Conservation (phyloP, 495 filamentous ascomycete species). For the Aspergillus avenaceus region DNA sequence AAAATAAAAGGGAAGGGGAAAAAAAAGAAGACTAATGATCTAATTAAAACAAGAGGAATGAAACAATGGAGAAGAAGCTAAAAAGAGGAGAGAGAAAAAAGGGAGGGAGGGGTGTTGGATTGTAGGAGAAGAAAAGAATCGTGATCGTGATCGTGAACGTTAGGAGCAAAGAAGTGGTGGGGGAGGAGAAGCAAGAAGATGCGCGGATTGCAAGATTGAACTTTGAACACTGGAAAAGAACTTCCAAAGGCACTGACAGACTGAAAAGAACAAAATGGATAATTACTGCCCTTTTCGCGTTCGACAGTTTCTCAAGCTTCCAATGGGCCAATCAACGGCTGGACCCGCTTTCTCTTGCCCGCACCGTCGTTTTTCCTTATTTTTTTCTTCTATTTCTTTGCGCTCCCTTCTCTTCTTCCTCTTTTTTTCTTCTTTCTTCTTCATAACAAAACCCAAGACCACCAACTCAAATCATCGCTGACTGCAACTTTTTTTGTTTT, state of each 20-base stretch:
- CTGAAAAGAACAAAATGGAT: neutral
- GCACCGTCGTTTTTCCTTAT: constrained; percentile 35
- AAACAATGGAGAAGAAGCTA: constrained; percentile 12
- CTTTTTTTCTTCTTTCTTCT: constrained; percentile 36
- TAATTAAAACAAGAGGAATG: constrained; percentile 8
- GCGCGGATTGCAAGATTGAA: constrained; percentile 3
- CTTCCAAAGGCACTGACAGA: neutral
- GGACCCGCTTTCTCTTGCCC: constrained; percentile 18
- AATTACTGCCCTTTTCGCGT: constrained; percentile 3
- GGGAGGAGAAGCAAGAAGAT: constrained; percentile 1
- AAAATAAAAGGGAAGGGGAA: neutral
- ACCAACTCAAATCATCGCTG: constrained; percentile 93
- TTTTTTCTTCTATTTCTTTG: constrained; percentile 10
- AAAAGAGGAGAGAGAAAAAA: constrained; percentile 9
- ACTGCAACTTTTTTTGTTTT: constrained; percentile 45
- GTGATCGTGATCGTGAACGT: constrained; percentile 24
- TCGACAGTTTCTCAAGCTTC: constrained; percentile 17
- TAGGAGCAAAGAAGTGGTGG: constrained; percentile 5
- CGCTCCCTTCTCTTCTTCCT: constrained; percentile 18
- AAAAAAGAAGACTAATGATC: neutral
- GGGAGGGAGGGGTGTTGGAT: too few relatives aligned
- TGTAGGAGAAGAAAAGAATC: too few relatives aligned
- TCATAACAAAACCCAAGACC: constrained; percentile 63
- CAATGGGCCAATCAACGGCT: constrained; percentile 27
- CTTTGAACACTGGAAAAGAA: too few relatives aligned